Base-by-base conservation (phyloP, 257 asterid genomes). In the Fraxinus pennsylvanica region DNA sequence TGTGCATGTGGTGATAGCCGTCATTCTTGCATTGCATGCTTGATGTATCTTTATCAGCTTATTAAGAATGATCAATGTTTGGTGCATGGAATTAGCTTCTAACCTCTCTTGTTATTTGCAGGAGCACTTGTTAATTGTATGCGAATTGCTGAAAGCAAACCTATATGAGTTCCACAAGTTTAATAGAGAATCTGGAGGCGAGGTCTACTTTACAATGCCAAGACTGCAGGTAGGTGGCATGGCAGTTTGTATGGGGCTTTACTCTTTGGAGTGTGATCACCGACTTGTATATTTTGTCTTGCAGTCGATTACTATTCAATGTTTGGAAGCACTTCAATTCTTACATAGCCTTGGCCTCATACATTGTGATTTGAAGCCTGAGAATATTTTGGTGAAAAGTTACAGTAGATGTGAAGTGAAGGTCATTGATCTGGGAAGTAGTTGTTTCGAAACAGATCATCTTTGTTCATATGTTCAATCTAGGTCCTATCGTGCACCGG, bases 321-420 rank as follows among this genome's bases (percentile, higher is more conserved):
- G 97, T 84, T 90, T 95, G 96, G 96, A 95, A 86, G 96, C 99
- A 1, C 96, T 95, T 91, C 92, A 91, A 78, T 95, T 92, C 85
- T 83, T 95, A 81, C 99, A 95, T 71, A 75, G 92, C 71, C 98
- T 93, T 81, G 99, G 99, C 79, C 99, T 95, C 81, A 95, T 95
- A 88, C 99, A 95, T 76, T 95, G 99, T 81, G 99, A 94, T 81
- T 87, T 94, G 89, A 94, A 94, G 87, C 99, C 99, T 47, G 99
- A 94, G 87, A 94, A 94, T 81, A 94, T 94, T 83, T 89, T 94
- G 86, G 99, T 94, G 83, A 94, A 94, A 88, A 95, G 99, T 85
- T 95, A 95, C 92, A 95, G 99, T 88, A 88, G 99, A 85, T 95
- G 99, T 81, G 99, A 95, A 85, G 92, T 95, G 85, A 95, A 95